Conservation (phyloP, 2,329 filamentous ascomycete species). For the Rutstroemia sp. region DNA sequence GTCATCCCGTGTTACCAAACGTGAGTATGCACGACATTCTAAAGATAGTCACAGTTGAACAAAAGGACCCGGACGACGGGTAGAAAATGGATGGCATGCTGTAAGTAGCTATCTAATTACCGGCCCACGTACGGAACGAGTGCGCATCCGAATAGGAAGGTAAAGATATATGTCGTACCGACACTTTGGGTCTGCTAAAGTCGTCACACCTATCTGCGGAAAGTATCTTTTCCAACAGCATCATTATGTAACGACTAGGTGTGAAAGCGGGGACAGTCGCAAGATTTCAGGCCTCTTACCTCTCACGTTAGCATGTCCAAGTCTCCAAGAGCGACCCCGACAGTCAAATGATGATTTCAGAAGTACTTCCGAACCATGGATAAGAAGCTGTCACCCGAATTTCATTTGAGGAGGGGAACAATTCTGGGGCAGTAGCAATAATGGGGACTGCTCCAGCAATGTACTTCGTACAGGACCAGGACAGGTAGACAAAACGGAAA, state of each 20-base stretch:
- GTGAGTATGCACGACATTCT: not conserved
- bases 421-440: too few species aligned
- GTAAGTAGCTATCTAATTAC: slow-evolving; percentile 1
- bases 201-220: not conserved
- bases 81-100: slow-evolving; percentile 1
- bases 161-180: slow-evolving; percentile 4
- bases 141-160: not conserved
- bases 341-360: too few species aligned
- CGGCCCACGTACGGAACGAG: not conserved
- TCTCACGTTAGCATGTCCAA: too few species aligned
- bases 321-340: too few species aligned
- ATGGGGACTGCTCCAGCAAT: not conserved
- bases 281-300: too few species aligned
- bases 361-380: too few species aligned
- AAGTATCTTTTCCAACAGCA: too few species aligned
- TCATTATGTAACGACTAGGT: too few species aligned
- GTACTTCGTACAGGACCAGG: too few species aligned
- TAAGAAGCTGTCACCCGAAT: too few species aligned
- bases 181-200: slow-evolving; percentile 5
- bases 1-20: not conserved
- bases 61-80: slow-evolving; percentile 2
- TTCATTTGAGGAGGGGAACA: too few species aligned
- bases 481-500: not conserved
- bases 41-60: not conserved
- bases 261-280: too few species aligned